A percentile compares a stretch with the other conserved stretches of the same genome.
These are phyloP conservation scores for Stromatinia cepivora DNA, from an alignment of 2,329 filamentous ascomycete genomes.

Conservation along the genomic window DNA sequence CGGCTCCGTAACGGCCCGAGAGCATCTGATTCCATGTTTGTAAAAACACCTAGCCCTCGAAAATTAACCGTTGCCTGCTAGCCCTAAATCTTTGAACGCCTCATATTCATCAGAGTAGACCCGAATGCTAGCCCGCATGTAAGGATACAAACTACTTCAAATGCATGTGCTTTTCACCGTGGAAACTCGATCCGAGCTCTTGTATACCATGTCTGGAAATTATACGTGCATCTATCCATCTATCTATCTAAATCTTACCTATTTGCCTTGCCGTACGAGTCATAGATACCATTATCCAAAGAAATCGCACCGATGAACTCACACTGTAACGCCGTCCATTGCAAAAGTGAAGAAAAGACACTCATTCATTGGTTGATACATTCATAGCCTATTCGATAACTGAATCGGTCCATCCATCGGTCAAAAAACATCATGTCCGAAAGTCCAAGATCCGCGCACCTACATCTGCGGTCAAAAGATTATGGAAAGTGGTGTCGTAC, in stretches of 20 bases:
- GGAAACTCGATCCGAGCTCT: constrained; percentile 11
- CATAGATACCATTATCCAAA: background rate
- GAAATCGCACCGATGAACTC: constrained; percentile 3
- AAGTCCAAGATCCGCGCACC: background rate
- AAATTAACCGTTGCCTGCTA: background rate
- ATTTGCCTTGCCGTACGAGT: background rate
- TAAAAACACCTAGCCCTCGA: background rate
- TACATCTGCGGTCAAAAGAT: background rate
- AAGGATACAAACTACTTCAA: background rate
- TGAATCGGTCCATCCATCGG: constrained; percentile 1
- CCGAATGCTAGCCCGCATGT: background rate
- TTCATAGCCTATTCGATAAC: background rate
- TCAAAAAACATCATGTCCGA: background rate
- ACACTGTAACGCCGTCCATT: background rate
- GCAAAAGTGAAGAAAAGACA: background rate
- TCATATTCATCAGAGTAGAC: constrained; percentile 4
- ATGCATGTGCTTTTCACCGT: background rate
- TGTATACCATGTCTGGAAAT: background rate
- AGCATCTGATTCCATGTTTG: background rate
- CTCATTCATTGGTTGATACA: background rate
- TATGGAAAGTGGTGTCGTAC: background rate
- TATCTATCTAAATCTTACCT: background rate
- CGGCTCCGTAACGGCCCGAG: constrained; percentile 15
- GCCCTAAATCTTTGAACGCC: background rate
- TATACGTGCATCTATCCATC: constrained; percentile 1